These are phyloP conservation scores for Pichia sp. DNA, from an alignment of 1,139 yeast genomes.

Conservation along the genomic window DNA sequence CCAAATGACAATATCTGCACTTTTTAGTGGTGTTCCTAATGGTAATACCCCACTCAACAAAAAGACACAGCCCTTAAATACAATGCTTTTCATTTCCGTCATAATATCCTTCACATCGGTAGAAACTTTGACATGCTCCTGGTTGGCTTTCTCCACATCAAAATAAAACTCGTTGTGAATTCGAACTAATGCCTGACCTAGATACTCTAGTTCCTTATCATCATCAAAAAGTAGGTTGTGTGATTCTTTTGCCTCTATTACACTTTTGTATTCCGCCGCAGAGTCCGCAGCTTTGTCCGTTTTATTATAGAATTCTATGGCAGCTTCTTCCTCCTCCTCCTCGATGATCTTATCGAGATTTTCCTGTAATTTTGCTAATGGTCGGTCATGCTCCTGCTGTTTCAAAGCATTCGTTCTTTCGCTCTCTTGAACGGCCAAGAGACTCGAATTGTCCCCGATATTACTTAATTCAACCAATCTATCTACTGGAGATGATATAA, in stretches of 20 bases:
- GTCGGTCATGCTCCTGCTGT: constrained; percentile 69
- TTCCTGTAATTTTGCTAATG: constrained; percentile 78
- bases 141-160: constrained; percentile 37
- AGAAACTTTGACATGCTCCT: constrained; percentile 7
- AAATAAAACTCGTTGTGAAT: constrained; percentile 68
- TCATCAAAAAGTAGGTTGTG: constrained; percentile 70
- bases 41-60: constrained; percentile 87
- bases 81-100: constrained; percentile 65
- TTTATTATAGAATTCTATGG: background rate
- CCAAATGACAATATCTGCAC: constrained; percentile 88
- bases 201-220: constrained; percentile 66
- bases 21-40: constrained; percentile 62
- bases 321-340: constrained; percentile 27
- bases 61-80: constrained; percentile 65
- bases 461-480: constrained; percentile 47
- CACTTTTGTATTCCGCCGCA: background rate
- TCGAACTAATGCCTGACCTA: constrained; percentile 58
- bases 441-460: constrained; percentile 43
- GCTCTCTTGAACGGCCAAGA: constrained; percentile 50
- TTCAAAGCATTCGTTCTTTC: constrained; percentile 57
- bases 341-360: constrained; percentile 57
- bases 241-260: constrained; percentile 35
- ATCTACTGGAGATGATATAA: constrained; percentile 43
- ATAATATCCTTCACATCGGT: constrained; percentile 63
- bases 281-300: background rate